A percentile compares a stretch with the other conserved stretches of the same genome.
phyloP scores from a whole-genome alignment of 192 early-diverging fungal genomes.

The Mortierella alpina region DNA sequence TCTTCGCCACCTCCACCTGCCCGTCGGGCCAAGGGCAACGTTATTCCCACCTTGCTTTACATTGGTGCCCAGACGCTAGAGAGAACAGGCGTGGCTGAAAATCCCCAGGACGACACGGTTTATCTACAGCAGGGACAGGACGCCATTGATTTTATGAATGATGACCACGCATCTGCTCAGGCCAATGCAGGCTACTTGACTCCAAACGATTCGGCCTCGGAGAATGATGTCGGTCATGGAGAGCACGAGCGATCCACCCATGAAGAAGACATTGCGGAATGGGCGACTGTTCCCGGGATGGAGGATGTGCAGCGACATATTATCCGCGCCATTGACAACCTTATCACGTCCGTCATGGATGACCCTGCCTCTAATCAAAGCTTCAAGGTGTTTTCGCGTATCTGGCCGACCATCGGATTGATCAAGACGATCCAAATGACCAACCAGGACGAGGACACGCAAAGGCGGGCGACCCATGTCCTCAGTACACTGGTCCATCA shows the following conservation, averaged over 20 bases:
- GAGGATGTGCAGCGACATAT: slow-evolving; percentile 66
- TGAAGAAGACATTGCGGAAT: slow-evolving; percentile 19
- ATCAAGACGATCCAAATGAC: slow-evolving; percentile 55
- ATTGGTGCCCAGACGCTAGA: slow-evolving; percentile 40
- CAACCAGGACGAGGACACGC: slow-evolving; percentile 54
- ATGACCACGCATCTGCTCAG: slow-evolving; percentile 1
- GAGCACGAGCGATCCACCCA: not conserved
- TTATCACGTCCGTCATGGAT: slow-evolving; percentile 50
- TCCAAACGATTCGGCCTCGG: slow-evolving; percentile 21
- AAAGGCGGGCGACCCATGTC: slow-evolving; percentile 51
- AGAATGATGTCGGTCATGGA: slow-evolving; percentile 3
- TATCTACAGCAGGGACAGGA: slow-evolving; percentile 14
- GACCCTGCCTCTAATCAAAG: slow-evolving; percentile 27
- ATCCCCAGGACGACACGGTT: not conserved
- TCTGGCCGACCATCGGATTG: slow-evolving; percentile 44
- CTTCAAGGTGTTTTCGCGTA: slow-evolving; percentile 43
- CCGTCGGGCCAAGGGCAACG: slow-evolving; percentile 46
- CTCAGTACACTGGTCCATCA: slow-evolving; percentile 37
- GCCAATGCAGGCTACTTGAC: slow-evolving; percentile 10
- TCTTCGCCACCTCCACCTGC: slow-evolving; percentile 24
- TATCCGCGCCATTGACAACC: slow-evolving; percentile 67
- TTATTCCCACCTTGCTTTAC: slow-evolving; percentile 30
- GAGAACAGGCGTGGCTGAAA: not conserved
- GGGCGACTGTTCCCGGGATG: slow-evolving; percentile 45
- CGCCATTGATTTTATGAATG: slow-evolving; percentile 49